Base-by-base conservation (phyloP, 352 stramenopile species). In the Globisporangium cylindrosporum region DNA sequence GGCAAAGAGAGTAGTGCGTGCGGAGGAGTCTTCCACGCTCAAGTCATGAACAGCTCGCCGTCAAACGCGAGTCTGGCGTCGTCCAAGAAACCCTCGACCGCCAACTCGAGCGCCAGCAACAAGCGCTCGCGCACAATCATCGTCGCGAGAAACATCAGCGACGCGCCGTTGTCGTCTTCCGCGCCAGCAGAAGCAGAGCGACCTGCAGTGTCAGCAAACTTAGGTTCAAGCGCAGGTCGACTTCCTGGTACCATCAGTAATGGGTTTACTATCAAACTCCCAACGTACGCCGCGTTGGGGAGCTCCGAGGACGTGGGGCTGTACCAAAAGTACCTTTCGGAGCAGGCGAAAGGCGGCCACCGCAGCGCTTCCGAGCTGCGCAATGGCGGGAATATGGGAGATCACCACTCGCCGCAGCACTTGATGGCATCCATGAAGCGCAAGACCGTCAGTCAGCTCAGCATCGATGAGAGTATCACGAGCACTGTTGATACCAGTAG, bases 261-360 rank as follows among this genome's bases (percentile, higher is more conserved):
- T 61, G 27, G 60, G 24, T 55, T 15, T 64, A 73, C 66, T 75
- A 78, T 73, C 9, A 90, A 88, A 55, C 61, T 94, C 24, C 72
- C 68, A 5, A 71, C 80, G 12, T 92, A 94, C 55, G 82, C 86
- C 3, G 86, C 86, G 12, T 75, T 94, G 3, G 86, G 86, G 5
- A 75, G 68, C 4, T 73, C 71, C 0, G 73, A 83, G 20, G 84
- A 94, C 62, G 66, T 94, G 7, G 77, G 84, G 15, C 67, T 80
- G 9, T 92, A 90, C 48, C 78, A 89, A 46, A 70, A 78, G 32
- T 94, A 82, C 59, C 68, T 94, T 27, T 57, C 56, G 10, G 78
- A 89, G 46, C 78, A 87, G n/a, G 68, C 71, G 10, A 60, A 46
- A 60, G 20, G 29, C 18, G 62, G 70, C 1, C 68, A 69, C 1